Base-by-base conservation (phyloP, 345 rosid species). In the Dimocarpus longan region DNA sequence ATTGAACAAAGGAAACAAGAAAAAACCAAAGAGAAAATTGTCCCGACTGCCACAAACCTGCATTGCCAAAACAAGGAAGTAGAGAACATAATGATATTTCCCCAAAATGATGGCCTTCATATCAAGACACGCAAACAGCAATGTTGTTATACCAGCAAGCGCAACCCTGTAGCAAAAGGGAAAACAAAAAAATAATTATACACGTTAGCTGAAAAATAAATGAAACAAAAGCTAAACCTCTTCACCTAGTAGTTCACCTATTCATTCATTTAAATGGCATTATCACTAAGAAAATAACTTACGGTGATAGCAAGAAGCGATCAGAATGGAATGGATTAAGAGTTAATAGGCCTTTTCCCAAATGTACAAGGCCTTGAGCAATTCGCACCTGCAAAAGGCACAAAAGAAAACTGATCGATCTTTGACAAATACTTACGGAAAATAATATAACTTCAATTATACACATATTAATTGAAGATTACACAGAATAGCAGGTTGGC, bases 301-400 rank as follows among this genome's bases (percentile, higher is more conserved):
- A 94, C 98, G 95, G 99, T 2, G 99, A 90, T 62, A 90, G 86
- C 83, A 96, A 89, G 81, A 91, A 87, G 68, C 95, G 91, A 70
- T 96, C 98, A 16, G 99, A 96, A 81, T 96, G 99, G 80, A 90
- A 94, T 1, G 99, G 99, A 71, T 85, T 93, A 40, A 96, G 91
- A 75, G 97, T 96, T 85, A 96, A 79, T 39, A 96, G 89, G 62
- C 99, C 99, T 83, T 96, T 96, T 74, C 98, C 99, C 85, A 96
- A 76, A 84, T 96, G 97, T 76, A 91, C 99, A 8, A 93, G 84
- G 68, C 98, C 99, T 84, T 96, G 99, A 75, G 97, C 99, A 82
- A 93, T 90, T 78, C 97, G 90, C 75, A 95, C 99, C 98, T 95
- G 85, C 78, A 82, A 40, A 76, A 71, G 2, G 50, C 21, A 52